A percentile compares a stretch with the other conserved stretches of the same genome.
phyloP scores from a whole-genome alignment of 345 rosid genomes.

The Carallia brachiata region DNA sequence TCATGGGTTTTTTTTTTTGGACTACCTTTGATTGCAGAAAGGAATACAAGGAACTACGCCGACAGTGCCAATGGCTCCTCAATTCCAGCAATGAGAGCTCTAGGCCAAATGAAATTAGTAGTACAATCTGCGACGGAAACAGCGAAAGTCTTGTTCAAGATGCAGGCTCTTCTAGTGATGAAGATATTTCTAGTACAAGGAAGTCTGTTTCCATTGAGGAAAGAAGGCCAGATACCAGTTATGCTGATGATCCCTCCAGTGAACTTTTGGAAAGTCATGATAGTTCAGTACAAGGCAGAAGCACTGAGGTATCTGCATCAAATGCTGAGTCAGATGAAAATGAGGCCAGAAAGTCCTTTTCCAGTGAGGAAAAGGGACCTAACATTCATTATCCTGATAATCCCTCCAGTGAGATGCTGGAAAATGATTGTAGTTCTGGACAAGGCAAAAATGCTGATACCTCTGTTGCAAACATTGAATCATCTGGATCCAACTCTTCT shows the following conservation, averaged over 20 bases:
- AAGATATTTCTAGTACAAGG: constrained; percentile 64
- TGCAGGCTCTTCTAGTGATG: constrained; percentile 52
- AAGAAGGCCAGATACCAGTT: constrained; percentile 46
- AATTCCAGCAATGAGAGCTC: constrained; percentile 35
- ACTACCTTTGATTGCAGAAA: constrained; percentile 51
- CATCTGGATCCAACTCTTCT: constrained; percentile 78
- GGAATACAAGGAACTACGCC: constrained; percentile 76
- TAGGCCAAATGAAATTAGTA: constrained; percentile 37
- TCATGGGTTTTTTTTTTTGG: neutral
- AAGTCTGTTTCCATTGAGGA: constrained; percentile 65
- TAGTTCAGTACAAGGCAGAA: constrained; percentile 42
- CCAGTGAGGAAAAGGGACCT: neutral
- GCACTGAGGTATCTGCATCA: constrained; percentile 47
- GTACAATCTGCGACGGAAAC: constrained; percentile 24
- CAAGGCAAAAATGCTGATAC: neutral
- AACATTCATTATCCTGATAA: neutral
- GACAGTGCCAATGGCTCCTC: constrained; percentile 53
- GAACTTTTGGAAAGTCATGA: constrained; percentile 49
- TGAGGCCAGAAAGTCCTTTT: neutral
- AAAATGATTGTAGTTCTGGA: neutral
- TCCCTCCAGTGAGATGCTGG: neutral
- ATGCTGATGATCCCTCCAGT: constrained; percentile 51
- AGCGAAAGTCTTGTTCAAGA: constrained; percentile 46
- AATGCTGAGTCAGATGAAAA: constrained; percentile 36
- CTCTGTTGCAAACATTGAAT: constrained; percentile 8